These are phyloP conservation scores for Cenococcum geophilum DNA, from an alignment of 495 filamentous ascomycete genomes.

Conservation along the genomic window DNA sequence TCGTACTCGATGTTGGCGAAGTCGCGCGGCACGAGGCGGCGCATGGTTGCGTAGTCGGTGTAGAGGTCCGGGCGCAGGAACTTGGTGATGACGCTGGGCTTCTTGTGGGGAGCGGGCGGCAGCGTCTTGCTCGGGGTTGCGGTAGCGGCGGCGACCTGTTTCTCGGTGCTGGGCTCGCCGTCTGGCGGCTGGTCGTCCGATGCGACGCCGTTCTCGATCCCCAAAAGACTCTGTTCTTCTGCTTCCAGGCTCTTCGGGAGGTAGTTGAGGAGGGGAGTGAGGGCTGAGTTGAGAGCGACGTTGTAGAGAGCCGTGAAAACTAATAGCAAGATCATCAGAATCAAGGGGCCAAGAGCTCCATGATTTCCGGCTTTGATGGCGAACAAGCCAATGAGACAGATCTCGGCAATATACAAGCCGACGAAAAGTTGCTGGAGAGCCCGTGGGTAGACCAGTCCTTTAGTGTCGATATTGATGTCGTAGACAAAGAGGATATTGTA, in stretches of 20 bases:
- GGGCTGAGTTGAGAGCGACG: slow-evolving; percentile 67
- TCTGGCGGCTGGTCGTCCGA: not conserved
- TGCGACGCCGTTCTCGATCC: slow-evolving; percentile 2
- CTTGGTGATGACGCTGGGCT: slow-evolving; percentile 55
- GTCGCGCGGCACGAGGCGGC: slow-evolving; percentile 60
- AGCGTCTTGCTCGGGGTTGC: slow-evolving; percentile 43
- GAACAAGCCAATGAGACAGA: slow-evolving; percentile 89
- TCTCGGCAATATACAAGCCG: slow-evolving; percentile 75
- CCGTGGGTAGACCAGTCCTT: slow-evolving; percentile 77
- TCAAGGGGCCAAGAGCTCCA: slow-evolving; percentile 64
- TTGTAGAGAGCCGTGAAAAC: slow-evolving; percentile 79
- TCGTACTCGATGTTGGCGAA: slow-evolving; percentile 49
- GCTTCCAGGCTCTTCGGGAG: slow-evolving; percentile 61
- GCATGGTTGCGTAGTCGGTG: slow-evolving; percentile 62
- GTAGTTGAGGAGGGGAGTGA: slow-evolving; percentile 73
- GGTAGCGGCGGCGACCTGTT: slow-evolving; percentile 29
- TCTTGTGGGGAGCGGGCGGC: slow-evolving; percentile 39
- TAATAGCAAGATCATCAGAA: slow-evolving; percentile 78
- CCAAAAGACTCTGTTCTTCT: slow-evolving; percentile 35
- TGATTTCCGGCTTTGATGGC: slow-evolving; percentile 49
- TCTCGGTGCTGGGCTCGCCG: not conserved
- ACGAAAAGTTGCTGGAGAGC: slow-evolving; percentile 89
- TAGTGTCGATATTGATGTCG: slow-evolving; percentile 79
- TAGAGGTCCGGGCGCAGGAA: slow-evolving; percentile 78
- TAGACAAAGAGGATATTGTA: slow-evolving; percentile 95